These are phyloP conservation scores for Arabis alpina DNA, from an alignment of 345 rosid species.

Conservation along the genomic window DNA sequence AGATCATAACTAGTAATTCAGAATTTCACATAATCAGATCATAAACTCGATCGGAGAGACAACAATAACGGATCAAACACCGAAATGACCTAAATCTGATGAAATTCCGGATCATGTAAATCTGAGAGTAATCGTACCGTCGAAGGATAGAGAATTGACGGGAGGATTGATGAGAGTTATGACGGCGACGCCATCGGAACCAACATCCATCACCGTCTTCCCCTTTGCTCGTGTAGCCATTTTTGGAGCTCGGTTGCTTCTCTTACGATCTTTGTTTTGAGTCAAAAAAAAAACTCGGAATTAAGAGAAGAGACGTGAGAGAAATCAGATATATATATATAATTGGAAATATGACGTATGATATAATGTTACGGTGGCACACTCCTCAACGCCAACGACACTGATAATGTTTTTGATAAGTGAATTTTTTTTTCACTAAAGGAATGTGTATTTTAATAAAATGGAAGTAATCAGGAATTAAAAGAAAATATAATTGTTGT, in stretches of 20 bases:
- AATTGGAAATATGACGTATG: constrained; percentile 23
- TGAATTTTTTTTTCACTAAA: background rate
- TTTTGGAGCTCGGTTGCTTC: background rate
- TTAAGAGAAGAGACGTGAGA: constrained; percentile 3
- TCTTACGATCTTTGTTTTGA: constrained; percentile 23
- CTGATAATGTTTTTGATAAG: constrained; percentile 34
- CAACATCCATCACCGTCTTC: constrained; percentile 73
- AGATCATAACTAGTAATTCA: background rate
- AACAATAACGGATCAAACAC: background rate
- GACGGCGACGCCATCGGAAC: constrained; percentile 87
- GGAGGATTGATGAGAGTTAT: constrained; percentile 89
- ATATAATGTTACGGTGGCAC: constrained; percentile 31
- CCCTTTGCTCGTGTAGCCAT: constrained; percentile 56
- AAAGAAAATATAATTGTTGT: background rate
- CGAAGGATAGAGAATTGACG: constrained; percentile 83
- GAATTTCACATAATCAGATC: constrained; percentile 30
- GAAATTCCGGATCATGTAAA: background rate
- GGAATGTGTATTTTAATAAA: background rate
- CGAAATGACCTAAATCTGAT: constrained; percentile 21
- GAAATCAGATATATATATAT: constrained; percentile 5
- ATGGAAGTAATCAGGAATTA: constrained; percentile 8
- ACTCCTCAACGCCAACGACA: constrained; percentile 34
- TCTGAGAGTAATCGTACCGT: constrained; percentile 53
- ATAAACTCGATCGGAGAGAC: background rate
- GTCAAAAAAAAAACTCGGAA: constrained; percentile 15